Conservation (phyloP, 2,329 filamentous ascomycete genomes). For the Rutstroemia sp. region DNA sequence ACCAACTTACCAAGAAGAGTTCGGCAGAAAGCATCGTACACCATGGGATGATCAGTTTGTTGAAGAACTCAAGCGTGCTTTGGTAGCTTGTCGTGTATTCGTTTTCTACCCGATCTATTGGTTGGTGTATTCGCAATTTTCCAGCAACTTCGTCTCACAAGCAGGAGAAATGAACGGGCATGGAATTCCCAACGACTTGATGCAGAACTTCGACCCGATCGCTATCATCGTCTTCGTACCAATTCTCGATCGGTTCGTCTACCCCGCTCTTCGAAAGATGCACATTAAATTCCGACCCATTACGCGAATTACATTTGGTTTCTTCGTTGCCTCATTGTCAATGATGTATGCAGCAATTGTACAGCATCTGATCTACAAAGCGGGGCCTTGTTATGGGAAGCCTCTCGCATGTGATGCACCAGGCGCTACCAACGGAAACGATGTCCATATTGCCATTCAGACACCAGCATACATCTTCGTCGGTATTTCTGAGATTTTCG, state of each 20-base stretch:
- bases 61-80: slow-evolving; percentile 41
- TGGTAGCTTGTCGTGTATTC: slow-evolving; percentile 46
- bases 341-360: slow-evolving; percentile 8
- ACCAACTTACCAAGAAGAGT: slow-evolving; percentile 52
- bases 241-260: slow-evolving; percentile 45
- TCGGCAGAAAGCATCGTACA: slow-evolving; percentile 27
- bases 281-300: slow-evolving; percentile 54
- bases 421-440: slow-evolving; percentile 16
- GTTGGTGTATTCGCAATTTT: slow-evolving; percentile 28
- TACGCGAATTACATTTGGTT: slow-evolving; percentile 52
- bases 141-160: slow-evolving; percentile 57
- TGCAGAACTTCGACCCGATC: slow-evolving; percentile 53
- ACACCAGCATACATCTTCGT: slow-evolving; percentile 40
- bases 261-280: slow-evolving; percentile 45
- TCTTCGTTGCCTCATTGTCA: slow-evolving; percentile 31
- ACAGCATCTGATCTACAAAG: slow-evolving; percentile 47
- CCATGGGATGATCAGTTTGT: slow-evolving; percentile 38
- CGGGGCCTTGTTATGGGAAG: slow-evolving; percentile 48
- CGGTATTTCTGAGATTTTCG: slow-evolving; percentile 50
- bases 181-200: slow-evolving; percentile 52
- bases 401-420: slow-evolving; percentile 23
- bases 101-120: slow-evolving; percentile 59
- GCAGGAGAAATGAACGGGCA: slow-evolving; percentile 43
- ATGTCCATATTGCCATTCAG: slow-evolving; percentile 35
- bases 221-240: slow-evolving; percentile 50